Conservation (phyloP, 164 flowering plant genomes). For the Chimonanthus salicifolius region DNA sequence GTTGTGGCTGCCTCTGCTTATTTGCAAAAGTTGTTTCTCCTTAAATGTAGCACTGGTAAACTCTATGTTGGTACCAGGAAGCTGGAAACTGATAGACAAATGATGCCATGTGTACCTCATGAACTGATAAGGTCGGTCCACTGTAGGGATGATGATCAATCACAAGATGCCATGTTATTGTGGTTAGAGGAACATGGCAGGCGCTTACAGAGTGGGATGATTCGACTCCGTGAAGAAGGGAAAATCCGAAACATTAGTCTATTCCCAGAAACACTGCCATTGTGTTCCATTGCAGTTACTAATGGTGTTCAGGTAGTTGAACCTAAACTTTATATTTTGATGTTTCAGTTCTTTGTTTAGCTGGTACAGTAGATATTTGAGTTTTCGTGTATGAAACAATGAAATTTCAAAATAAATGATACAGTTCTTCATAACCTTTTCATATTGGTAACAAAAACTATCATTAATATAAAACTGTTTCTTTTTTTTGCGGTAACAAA, state of each 20-base stretch:
- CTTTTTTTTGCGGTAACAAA: no score
- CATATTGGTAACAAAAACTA: no score
- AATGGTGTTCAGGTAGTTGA: conserved; percentile 65
- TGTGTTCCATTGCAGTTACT: conserved; percentile 69
- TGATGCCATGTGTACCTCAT: conserved; percentile 81
- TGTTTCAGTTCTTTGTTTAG: not conserved
- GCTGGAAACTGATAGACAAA: conserved; percentile 47
- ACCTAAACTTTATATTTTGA: not conserved
- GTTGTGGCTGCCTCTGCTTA: conserved; percentile 56
- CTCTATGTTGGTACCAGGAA: conserved; percentile 77
- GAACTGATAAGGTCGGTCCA: conserved; percentile 37
- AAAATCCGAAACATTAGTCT: conserved; percentile 42
- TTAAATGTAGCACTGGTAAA: conserved; percentile 64
- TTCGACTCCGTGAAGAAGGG: conserved; percentile 42
- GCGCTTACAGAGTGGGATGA: conserved; percentile 63
- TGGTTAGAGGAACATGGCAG: conserved; percentile 94
- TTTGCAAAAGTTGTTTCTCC: conserved; percentile 56
- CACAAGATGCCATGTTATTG: conserved; percentile 74
- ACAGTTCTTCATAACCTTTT: no score
- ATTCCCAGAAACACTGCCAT: conserved; percentile 64
- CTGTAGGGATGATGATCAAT: conserved; percentile 29
- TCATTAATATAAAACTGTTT: no score
- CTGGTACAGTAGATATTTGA: not conserved
- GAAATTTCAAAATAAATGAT: no score
- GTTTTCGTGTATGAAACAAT: no score